Evolutionary conservation across 2,329 filamentous ascomycete species (phyloP).

Genomic region (Colletotrichum magnum): DNA sequence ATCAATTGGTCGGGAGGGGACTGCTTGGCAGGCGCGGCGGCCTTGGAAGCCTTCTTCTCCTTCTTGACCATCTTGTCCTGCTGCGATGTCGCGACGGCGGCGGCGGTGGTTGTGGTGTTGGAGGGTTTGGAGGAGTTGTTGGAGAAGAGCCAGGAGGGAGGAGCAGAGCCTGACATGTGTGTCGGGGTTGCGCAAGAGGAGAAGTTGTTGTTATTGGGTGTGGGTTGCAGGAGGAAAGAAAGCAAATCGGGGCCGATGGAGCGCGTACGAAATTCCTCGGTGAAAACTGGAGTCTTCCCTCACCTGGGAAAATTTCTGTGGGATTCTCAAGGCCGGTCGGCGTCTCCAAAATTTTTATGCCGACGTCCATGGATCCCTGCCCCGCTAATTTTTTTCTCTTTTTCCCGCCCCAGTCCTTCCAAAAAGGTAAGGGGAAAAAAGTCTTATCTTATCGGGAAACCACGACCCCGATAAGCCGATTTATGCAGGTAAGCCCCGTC

Average conservation of each 20-base stretch:
- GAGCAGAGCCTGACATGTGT: slow-evolving; percentile 52
- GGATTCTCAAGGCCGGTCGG: slow-evolving; percentile 16
- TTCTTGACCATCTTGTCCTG: slow-evolving; percentile 53
- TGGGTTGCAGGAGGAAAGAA: neutral
- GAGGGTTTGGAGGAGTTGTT: slow-evolving; percentile 52
- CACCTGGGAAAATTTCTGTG: slow-evolving; percentile 41
- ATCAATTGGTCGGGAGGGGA: slow-evolving; percentile 73
- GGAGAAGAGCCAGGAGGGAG: slow-evolving; percentile 60
- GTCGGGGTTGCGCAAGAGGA: no score
- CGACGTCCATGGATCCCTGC: slow-evolving; percentile 31
- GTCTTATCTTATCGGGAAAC: slow-evolving; percentile 28
- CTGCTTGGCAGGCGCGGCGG: slow-evolving; percentile 42
- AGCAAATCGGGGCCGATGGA: slow-evolving; percentile 11
- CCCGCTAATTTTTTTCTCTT: slow-evolving; percentile 20
- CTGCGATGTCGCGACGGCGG: slow-evolving; percentile 34
- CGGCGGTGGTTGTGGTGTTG: slow-evolving; percentile 30
- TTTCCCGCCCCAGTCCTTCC: neutral
- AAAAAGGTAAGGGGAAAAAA: neutral
- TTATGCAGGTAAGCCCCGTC: slow-evolving; percentile 27
- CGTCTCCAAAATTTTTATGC: slow-evolving; percentile 34
- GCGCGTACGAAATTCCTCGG: slow-evolving; percentile 22
- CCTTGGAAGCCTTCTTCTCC: slow-evolving; percentile 41
- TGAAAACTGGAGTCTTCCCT: slow-evolving; percentile 33
- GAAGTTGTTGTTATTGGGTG: no score
- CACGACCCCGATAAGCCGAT: neutral